A percentile compares a stretch with the other conserved stretches of the same genome.
Evolutionary conservation across 371 early-diverging fungal species (phyloP).

Genomic region (Rhizopus arrhizus): DNA sequence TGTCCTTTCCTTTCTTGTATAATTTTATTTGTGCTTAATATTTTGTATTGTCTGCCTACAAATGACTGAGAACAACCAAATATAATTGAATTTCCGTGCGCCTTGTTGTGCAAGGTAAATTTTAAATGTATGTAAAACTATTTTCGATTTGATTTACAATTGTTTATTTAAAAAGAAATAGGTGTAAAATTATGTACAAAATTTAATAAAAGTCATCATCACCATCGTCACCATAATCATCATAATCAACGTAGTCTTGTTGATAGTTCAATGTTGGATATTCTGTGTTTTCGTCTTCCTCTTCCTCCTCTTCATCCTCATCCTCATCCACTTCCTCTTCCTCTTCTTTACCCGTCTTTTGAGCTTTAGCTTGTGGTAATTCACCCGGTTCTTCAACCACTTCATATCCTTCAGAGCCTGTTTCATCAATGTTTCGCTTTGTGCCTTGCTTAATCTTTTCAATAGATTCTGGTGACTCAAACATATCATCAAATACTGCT

Average conservation of each 20-base stretch:
- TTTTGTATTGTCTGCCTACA: too few relatives aligned
- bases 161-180: too few relatives aligned
- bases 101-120: too few relatives aligned
- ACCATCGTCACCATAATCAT: constrained; percentile 1
- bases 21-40: too few relatives aligned
- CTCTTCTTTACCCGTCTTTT: constrained; percentile 10
- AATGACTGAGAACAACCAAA: too few relatives aligned
- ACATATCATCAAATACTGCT: constrained; percentile 75
- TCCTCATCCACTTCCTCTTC: not conserved
- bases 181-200: too few relatives aligned
- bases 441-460: constrained; percentile 37
- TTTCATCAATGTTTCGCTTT: constrained; percentile 11
- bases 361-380: constrained; percentile 17
- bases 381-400: constrained; percentile 56
- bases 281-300: not conserved
- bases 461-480: constrained; percentile 60
- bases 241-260: not conserved
- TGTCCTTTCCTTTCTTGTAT: not conserved
- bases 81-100: too few relatives aligned
- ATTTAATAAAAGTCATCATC: constrained; percentile 1
- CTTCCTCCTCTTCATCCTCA: not conserved
- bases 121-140: too few relatives aligned
- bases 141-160: too few relatives aligned
- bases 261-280: constrained; percentile 1
- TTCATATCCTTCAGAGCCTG: constrained; percentile 39